These are phyloP conservation scores for Cystofilobasidium bisporidii DNA, from an alignment of 768 basidiomycete genomes.

Conservation along the genomic window DNA sequence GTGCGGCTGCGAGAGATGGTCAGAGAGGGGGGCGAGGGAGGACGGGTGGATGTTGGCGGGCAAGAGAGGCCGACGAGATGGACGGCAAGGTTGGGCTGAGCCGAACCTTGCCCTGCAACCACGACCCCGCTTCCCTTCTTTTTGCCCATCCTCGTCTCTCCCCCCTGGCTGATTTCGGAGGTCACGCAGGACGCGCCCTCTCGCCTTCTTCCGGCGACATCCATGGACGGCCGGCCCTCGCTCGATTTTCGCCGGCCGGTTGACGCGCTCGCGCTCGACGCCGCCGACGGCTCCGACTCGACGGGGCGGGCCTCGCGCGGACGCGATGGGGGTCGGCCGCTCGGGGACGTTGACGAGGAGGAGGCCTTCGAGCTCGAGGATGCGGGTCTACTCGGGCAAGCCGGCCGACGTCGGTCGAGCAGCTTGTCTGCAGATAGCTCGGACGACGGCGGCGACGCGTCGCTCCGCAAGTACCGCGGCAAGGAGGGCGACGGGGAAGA, in stretches of 20 bases:
- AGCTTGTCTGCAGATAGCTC: not conserved
- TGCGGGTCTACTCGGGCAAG: not conserved
- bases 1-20: too few species aligned
- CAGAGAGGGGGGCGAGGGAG: too few species aligned
- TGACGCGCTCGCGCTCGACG: not conserved
- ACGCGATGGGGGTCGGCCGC: not conserved
- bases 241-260: not conserved
- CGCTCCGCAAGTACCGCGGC: not conserved
- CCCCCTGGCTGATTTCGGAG: too few species aligned
- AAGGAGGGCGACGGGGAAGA: not conserved
- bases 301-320: not conserved
- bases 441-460: not conserved
- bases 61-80: too few species aligned
- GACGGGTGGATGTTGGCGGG: too few species aligned
- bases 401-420: not conserved
- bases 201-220: not conserved
- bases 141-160: too few species aligned
- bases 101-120: too few species aligned
- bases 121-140: too few species aligned
- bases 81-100: too few species aligned
- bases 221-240: not conserved
- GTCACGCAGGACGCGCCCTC: too few species aligned
- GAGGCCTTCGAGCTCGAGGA: slow-evolving; percentile 7
- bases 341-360: not conserved
- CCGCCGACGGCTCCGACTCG: not conserved